Conservation (phyloP, 176 grass and related monocot genomes). For the Rhynchospora pubera region DNA sequence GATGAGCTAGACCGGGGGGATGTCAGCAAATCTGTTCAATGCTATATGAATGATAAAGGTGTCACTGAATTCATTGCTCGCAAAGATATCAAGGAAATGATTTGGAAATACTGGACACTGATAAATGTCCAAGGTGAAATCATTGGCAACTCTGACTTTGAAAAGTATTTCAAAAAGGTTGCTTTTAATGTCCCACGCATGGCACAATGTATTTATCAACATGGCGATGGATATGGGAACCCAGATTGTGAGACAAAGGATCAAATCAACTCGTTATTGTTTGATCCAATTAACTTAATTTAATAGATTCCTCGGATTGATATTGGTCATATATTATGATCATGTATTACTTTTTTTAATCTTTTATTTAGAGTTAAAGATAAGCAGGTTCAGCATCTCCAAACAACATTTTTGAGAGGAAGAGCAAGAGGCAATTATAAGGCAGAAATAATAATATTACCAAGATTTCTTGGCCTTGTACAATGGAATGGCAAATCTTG, state of each 20-base stretch:
- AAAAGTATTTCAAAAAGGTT: not conserved
- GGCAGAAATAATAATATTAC: not conserved
- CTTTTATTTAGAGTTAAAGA: not conserved
- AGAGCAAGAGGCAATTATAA: too few species aligned
- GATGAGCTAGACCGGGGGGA: slow-evolving; percentile 17
- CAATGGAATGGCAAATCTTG: too few species aligned
- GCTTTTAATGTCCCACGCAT: not conserved
- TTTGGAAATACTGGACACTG: not conserved
- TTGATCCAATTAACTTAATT: not conserved
- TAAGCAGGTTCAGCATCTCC: not conserved
- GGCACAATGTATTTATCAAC: not conserved
- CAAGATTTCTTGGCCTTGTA: too few species aligned
- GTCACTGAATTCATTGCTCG: slow-evolving; percentile 11
- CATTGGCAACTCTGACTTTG: not conserved
- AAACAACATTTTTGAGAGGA: not conserved
- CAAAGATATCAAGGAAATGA: slow-evolving; percentile 18
- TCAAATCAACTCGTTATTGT: not conserved
- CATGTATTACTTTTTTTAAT: too few species aligned
- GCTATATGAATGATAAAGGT: slow-evolving; percentile 22
- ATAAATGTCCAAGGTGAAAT: slow-evolving; percentile 13
- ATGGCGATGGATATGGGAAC: slow-evolving; percentile 21
- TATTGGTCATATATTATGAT: not conserved
- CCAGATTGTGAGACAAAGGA: slow-evolving; percentile 1
- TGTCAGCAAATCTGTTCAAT: slow-evolving; percentile 21
- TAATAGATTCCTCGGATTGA: too few species aligned